Percentiles rank a stretch among this genome's conserved stretches.
Evolutionary conservation across 371 early-diverging fungal species (phyloP).

Genomic region (Dichotomocladium elegans): DNA sequence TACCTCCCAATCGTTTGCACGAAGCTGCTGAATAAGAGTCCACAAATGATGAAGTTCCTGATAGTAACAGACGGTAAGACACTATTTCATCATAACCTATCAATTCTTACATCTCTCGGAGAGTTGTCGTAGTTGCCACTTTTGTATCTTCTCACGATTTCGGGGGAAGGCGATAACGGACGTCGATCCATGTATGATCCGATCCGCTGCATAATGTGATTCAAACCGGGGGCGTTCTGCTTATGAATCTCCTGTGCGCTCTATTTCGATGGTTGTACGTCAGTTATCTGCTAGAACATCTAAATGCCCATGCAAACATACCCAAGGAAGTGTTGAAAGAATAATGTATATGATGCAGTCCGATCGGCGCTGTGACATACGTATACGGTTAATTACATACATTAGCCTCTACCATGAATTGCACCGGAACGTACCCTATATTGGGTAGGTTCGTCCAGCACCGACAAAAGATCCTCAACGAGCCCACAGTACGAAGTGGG

Average conservation of each 20-base stretch:
- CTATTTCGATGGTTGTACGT: conserved; percentile 23
- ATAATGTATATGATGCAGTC: conserved; percentile 75
- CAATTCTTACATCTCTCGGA: conserved; percentile 52
- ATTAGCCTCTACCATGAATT: not conserved
- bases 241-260: conserved; percentile 53
- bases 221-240: conserved; percentile 55
- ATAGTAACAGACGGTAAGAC: not conserved
- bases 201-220: conserved; percentile 50
- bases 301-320: conserved; percentile 13
- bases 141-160: conserved; percentile 53
- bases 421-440: conserved; percentile 37
- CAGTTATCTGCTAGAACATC: not conserved
- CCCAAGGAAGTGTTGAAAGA: conserved; percentile 78
- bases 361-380: conserved; percentile 43
- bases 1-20: conserved; percentile 63
- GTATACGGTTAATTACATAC: not conserved
- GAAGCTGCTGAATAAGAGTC: conserved; percentile 59
- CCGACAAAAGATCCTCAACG: conserved; percentile 56
- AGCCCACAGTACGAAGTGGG: conserved; percentile 61
- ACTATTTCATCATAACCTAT: not conserved
- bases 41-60: conserved; percentile 69
- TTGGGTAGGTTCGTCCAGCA: conserved; percentile 52
- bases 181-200: conserved; percentile 64
- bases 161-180: conserved; percentile 31
- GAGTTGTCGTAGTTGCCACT: conserved; percentile 41